These are phyloP conservation scores for Lentinus brumalis DNA, from an alignment of 768 basidiomycete genomes.

Conservation along the genomic window DNA sequence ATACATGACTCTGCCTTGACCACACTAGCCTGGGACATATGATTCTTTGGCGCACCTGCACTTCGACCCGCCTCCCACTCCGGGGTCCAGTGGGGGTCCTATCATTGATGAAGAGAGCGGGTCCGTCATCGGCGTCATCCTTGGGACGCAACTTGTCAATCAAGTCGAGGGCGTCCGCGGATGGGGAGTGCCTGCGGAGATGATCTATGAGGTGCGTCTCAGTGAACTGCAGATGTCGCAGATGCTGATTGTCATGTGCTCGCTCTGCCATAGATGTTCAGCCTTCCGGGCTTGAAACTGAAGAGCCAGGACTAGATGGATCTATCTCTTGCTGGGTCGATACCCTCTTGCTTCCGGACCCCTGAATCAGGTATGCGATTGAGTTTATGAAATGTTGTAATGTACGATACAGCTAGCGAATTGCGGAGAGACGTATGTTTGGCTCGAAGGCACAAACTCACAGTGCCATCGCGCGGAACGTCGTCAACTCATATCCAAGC, in stretches of 20 bases:
- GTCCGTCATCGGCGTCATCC: constrained; percentile 64
- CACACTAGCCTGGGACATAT: constrained; percentile 64
- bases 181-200: constrained; percentile 65
- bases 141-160: constrained; percentile 61
- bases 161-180: constrained; percentile 55
- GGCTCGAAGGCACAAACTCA: too few relatives aligned
- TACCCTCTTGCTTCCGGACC: too few relatives aligned
- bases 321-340: too few relatives aligned
- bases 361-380: not conserved
- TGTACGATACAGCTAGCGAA: too few relatives aligned
- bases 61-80: constrained; percentile 55
- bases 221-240: not conserved
- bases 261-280: constrained; percentile 47
- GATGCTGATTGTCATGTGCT: not conserved
- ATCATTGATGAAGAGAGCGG: constrained; percentile 63
- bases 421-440: too few relatives aligned
- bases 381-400: too few relatives aligned
- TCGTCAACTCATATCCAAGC: too few relatives aligned
- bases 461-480: too few relatives aligned
- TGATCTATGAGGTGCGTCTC: constrained; percentile 57
- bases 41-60: constrained; percentile 60
- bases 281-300: constrained; percentile 46
- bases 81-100: constrained; percentile 72
- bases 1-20: not conserved
- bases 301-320: constrained; percentile 12